A percentile compares a stretch with the other conserved stretches of the same genome.
These are phyloP conservation scores for Udeniomyces megalosporus DNA, from an alignment of 768 basidiomycete species.

Conservation along the genomic window DNA sequence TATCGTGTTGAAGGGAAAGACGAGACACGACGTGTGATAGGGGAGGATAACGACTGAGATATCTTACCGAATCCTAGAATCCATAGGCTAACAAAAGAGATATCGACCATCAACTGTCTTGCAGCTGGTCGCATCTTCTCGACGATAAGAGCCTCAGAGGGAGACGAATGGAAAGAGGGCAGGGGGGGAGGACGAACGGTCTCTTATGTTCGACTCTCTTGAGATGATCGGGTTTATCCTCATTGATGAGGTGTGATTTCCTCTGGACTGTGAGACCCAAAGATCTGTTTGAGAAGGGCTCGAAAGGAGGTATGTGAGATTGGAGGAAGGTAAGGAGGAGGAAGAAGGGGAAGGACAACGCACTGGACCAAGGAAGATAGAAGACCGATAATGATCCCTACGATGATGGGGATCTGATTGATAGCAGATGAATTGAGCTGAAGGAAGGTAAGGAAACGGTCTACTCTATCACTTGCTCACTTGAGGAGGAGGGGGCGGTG, in stretches of 20 bases:
- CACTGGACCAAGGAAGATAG: constrained; percentile 78
- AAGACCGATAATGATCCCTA: constrained; percentile 42
- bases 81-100: constrained; percentile 48
- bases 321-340: neutral
- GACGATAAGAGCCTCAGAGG: neutral
- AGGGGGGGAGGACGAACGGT: constrained; percentile 54
- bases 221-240: constrained; percentile 45
- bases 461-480: neutral
- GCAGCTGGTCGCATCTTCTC: neutral
- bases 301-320: neutral
- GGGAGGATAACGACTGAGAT: no score
- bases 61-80: constrained; percentile 54
- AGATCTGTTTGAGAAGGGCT: neutral
- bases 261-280: constrained; percentile 72
- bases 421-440: no score
- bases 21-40: no score
- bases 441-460: neutral
- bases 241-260: constrained; percentile 78
- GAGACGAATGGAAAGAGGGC: no score
- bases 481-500: no score
- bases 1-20: no score
- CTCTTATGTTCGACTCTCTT: constrained; percentile 58
- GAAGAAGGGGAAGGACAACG: constrained; percentile 34
- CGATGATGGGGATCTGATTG: constrained; percentile 21
- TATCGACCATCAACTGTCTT: no score